A percentile compares a stretch with the other conserved stretches of the same genome.
These are phyloP conservation scores for Melaleuca alternifolia DNA, from an alignment of 345 rosid species.

Conservation along the genomic window DNA sequence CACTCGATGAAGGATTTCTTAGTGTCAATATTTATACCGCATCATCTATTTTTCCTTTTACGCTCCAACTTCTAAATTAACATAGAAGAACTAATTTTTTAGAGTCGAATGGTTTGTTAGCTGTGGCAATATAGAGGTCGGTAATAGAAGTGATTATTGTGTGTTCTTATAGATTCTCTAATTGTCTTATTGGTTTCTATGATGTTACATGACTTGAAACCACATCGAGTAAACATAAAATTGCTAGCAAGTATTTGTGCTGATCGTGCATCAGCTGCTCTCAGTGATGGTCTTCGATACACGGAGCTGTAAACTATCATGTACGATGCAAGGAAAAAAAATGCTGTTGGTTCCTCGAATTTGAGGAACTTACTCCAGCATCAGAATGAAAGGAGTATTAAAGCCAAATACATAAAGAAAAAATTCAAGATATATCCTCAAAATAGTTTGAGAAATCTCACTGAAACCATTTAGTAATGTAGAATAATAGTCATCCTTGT, in stretches of 20 bases:
- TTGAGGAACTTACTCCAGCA: background rate
- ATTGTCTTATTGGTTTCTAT: too few species aligned
- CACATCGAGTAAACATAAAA: background rate
- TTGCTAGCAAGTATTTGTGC: background rate
- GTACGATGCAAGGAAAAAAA: background rate
- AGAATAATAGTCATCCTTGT: background rate
- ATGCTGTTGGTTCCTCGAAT: too few species aligned
- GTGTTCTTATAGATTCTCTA: too few species aligned
- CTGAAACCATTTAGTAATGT: too few species aligned
- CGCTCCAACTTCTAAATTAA: background rate
- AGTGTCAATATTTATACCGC: background rate
- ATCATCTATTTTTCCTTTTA: background rate
- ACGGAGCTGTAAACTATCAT: background rate
- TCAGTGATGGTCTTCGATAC: background rate
- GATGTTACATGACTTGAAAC: too few species aligned
- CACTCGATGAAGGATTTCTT: background rate
- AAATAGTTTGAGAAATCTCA: background rate
- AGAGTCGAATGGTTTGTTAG: background rate
- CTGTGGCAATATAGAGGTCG: background rate
- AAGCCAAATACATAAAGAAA: background rate
- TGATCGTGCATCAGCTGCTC: background rate
- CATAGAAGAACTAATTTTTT: background rate
- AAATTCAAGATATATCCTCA: background rate
- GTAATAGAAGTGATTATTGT: background rate
- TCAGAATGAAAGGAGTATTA: background rate